These are phyloP conservation scores for Pisolithus thermaeus DNA, from an alignment of 1,284 basidiomycete species.

Conservation along the genomic window DNA sequence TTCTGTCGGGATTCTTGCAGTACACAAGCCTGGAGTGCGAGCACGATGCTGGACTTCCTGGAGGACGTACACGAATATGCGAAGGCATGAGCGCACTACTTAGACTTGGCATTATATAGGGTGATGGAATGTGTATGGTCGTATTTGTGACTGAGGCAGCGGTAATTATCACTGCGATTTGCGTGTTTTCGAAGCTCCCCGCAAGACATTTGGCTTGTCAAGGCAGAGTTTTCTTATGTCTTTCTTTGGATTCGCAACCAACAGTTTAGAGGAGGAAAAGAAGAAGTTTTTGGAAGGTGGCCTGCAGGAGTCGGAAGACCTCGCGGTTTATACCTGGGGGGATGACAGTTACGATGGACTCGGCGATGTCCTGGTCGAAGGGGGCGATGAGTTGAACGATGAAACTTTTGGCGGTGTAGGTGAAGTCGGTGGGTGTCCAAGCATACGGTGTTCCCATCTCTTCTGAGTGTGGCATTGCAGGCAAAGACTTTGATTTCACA, in stretches of 20 bases:
- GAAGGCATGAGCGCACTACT: background rate
- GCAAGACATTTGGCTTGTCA: conserved; percentile 8
- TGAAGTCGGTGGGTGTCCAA: conserved; percentile 70
- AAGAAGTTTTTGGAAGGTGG: conserved; percentile 47
- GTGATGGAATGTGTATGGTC: conserved; percentile 7
- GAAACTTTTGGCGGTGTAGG: conserved; percentile 86
- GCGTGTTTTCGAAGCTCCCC: conserved; percentile 2
- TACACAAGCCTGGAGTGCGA: conserved; percentile 91
- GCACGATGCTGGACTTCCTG: conserved; percentile 82
- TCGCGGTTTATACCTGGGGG: conserved; percentile 85
- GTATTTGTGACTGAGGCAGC: conserved; percentile 8
- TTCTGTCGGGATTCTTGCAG: conserved; percentile 84
- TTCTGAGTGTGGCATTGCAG: conserved; percentile 36
- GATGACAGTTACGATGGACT: conserved; percentile 89
- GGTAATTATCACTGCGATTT: background rate
- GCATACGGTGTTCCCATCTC: conserved; percentile 18
- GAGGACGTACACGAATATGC: conserved; percentile 53
- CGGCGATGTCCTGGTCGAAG: conserved; percentile 82
- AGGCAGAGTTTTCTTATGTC: conserved; percentile 48
- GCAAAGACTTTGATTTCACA: conserved; percentile 91
- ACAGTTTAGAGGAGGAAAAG: conserved; percentile 58
- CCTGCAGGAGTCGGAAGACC: conserved; percentile 62
- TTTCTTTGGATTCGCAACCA: conserved; percentile 73
- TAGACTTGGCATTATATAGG: background rate
- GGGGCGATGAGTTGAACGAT: conserved; percentile 87